Evolutionary conservation across 1,284 basidiomycete species (phyloP), one percentile per base, ranked within the genome.

Genomic region (Termitomyces sp.): DNA sequence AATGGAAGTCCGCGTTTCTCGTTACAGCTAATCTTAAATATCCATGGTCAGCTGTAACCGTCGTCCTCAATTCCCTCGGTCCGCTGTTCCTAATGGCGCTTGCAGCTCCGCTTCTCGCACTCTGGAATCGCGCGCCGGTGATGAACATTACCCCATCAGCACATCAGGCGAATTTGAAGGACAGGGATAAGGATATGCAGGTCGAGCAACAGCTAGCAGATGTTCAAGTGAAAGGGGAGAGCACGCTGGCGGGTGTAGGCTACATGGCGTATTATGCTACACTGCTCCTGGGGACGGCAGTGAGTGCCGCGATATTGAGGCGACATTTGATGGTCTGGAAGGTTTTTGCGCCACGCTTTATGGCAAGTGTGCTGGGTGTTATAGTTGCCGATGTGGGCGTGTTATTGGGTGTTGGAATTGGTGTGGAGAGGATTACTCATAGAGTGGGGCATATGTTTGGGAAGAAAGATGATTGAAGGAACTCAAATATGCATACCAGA

Each of bases 281-380:
- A 2, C 67, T 97, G 30, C 70, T 92, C 0, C 67, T 96, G 5
- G 84, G 88, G 2, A 83, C 84, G 8, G 86, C 92, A 3, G 69
- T 84, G 5, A 88, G 86, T 56, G 86, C 93, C 0, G 88, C 89
- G 2, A 81, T 84, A 65, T 75, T 98, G 53, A 72, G 94, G 54
- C 70, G 96, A 40, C 97, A 99, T 70, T 70, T 99, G 61, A 98
- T 99, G 95, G 94, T 98, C 36, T 99, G 96, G 94, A 98, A 98
- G 72, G 88, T 98, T 5, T 99, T 98, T 68, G 94, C 94, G 30
- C 97, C 97, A 50, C 76, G 95, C 56, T 96, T 95, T 67, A 95
- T 98, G 87, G 68, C 83, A 13, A 88, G 82, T 0, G 89, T 80
- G 10, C 55, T 75, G 3, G 73, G 73, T 15, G 61, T 88, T 30